Percentiles rank a stretch among this genome's conserved stretches.
These are phyloP conservation scores for Oryza meridionalis DNA, from an alignment of 176 grass and related monocot genomes.

Conservation along the genomic window DNA sequence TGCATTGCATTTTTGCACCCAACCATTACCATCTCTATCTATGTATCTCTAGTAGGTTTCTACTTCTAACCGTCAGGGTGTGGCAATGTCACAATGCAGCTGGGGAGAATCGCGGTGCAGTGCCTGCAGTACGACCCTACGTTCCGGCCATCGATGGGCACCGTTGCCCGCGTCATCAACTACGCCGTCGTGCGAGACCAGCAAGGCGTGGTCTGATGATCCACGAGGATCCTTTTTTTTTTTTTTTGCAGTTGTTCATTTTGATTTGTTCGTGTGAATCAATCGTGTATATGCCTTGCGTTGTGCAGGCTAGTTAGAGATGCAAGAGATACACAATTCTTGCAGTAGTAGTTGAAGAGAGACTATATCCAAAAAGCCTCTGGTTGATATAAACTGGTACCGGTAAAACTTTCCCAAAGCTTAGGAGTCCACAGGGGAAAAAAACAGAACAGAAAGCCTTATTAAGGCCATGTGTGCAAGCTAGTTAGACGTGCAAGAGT, in stretches of 20 bases:
- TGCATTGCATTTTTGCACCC: neutral
- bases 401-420: neutral
- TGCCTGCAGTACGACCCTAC: slow-evolving; percentile 53
- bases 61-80: neutral
- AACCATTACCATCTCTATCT: neutral
- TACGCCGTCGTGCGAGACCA: slow-evolving; percentile 57
- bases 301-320: neutral
- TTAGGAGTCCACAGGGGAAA: neutral
- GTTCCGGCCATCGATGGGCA: slow-evolving; percentile 58
- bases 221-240: no score
- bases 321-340: neutral
- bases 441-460: neutral
- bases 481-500: no score
- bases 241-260: slow-evolving; percentile 37
- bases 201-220: slow-evolving; percentile 56
- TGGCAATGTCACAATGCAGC: slow-evolving; percentile 42
- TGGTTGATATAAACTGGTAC: neutral
- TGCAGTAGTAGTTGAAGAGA: neutral
- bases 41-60: no score
- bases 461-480: neutral
- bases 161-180: slow-evolving; percentile 55
- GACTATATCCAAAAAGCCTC: neutral
- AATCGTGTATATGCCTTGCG: neutral
- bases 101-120: slow-evolving; percentile 57
- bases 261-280: neutral